Evolutionary conservation across 2,329 filamentous ascomycete species (phyloP).

Genomic region (Penicillium sp.): DNA sequence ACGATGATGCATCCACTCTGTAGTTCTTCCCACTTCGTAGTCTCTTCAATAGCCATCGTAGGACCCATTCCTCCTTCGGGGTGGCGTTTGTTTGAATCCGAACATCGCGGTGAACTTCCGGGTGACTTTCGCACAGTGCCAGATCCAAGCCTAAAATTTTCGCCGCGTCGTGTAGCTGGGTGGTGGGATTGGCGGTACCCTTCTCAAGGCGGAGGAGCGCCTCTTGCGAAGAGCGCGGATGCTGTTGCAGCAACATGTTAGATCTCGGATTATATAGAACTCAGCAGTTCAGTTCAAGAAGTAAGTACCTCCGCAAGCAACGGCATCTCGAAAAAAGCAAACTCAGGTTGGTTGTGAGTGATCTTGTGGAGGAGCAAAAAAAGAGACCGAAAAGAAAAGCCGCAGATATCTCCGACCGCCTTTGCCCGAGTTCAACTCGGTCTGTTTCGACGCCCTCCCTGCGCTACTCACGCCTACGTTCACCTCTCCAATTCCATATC

Average conservation of each 20-base stretch:
- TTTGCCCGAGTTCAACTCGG: constrained; percentile 32
- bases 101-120: constrained; percentile 28
- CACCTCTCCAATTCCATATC: constrained; percentile 18
- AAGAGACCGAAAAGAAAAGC: constrained; percentile 26
- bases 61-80: constrained; percentile 64
- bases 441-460: constrained; percentile 21
- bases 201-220: constrained; percentile 49
- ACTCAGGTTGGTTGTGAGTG: constrained; percentile 13
- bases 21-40: constrained; percentile 49
- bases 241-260: constrained; percentile 30
- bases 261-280: constrained; percentile 2
- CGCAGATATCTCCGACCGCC: constrained; percentile 43
- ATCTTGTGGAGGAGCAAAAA: constrained; percentile 21
- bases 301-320: constrained; percentile 38
- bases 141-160: constrained; percentile 46
- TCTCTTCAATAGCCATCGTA: constrained; percentile 67
- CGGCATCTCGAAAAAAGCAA: constrained; percentile 35
- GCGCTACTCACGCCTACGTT: constrained; percentile 21
- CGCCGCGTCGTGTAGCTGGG: constrained; percentile 45
- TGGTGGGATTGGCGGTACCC: constrained; percentile 40
- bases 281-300: not conserved
- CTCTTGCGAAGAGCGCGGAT: constrained; percentile 44
- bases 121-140: constrained; percentile 32
- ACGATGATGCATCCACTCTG: constrained; percentile 48
- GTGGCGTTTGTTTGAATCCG: constrained; percentile 30